Conservation (phyloP, 2,329 filamentous ascomycete genomes). For the Metarhizium guizhouense region DNA sequence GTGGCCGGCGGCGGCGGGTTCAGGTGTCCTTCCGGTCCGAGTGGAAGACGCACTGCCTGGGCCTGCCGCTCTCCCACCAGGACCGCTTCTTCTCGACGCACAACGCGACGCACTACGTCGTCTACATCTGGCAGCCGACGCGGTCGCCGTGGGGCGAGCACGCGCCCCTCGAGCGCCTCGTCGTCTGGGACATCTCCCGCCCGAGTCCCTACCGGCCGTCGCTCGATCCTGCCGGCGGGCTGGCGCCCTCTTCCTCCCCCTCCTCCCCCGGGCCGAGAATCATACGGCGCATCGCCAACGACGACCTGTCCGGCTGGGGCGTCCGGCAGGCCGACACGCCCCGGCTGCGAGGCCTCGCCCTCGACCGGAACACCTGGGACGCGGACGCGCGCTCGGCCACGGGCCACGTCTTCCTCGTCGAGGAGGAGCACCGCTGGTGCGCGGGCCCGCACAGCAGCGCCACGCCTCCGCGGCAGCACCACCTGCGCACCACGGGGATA, state of each 20-base stretch:
- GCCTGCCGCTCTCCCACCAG: conserved; percentile 41
- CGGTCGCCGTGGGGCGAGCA: too few relatives aligned
- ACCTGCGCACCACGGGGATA: conserved; percentile 38
- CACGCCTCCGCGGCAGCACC: conserved; percentile 32
- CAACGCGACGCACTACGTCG: conserved; percentile 48
- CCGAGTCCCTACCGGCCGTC: too few relatives aligned
- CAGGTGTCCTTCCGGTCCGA: conserved; percentile 21
- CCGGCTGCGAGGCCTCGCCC: too few relatives aligned
- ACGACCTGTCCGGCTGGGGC: too few relatives aligned
- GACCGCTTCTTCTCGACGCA: conserved; percentile 57
- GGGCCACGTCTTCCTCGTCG: conserved; percentile 42
- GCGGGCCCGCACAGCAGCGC: conserved; percentile 24
- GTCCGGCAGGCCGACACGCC: too few relatives aligned
- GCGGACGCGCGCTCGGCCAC: conserved; percentile 3
- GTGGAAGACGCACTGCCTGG: conserved; percentile 51
- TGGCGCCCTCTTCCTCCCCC: too few relatives aligned
- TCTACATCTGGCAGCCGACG: conserved; percentile 48
- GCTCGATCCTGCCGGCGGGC: too few relatives aligned
- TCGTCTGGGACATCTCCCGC: too few relatives aligned
- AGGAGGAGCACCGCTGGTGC: conserved; percentile 1
- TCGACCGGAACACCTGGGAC: not conserved
- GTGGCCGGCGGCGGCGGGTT: too few relatives aligned
- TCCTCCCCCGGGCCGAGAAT: too few relatives aligned
- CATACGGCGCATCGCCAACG: too few relatives aligned
- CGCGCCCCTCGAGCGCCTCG: too few relatives aligned